Percentiles rank a stretch among this genome's conserved stretches.
Conservation (phyloP, 305 asterid genomes). For the Caryopteris hybrid region DNA sequence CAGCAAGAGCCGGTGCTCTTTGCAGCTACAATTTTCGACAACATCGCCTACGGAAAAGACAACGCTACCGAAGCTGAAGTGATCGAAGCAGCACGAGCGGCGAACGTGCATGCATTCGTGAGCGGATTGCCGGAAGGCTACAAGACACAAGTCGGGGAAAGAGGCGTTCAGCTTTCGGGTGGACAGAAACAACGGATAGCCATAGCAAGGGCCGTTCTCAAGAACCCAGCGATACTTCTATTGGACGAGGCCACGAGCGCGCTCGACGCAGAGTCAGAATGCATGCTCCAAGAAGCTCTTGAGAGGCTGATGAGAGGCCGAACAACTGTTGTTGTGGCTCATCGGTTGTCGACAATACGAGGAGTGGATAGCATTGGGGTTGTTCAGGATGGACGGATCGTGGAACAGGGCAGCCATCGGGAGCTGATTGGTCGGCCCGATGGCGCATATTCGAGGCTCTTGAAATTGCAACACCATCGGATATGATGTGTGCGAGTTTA, state of each 20-base stretch:
- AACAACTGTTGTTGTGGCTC: slow-evolving; percentile 87
- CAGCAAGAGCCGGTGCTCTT: slow-evolving; percentile 95
- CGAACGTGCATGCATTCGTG: slow-evolving; percentile 72
- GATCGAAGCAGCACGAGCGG: slow-evolving; percentile 73
- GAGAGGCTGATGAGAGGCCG: slow-evolving; percentile 87
- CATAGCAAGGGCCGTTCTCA: slow-evolving; percentile 83
- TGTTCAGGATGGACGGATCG: slow-evolving; percentile 82
- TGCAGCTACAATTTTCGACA: slow-evolving; percentile 72
- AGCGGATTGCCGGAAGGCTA: slow-evolving; percentile 85
- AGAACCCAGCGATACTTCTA: slow-evolving; percentile 72
- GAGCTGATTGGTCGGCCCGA: slow-evolving; percentile 68
- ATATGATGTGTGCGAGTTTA: too few species aligned
- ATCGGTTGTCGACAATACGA: slow-evolving; percentile 76
- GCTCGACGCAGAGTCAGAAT: slow-evolving; percentile 86
- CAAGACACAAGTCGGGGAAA: slow-evolving; percentile 74
- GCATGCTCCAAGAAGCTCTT: slow-evolving; percentile 86
- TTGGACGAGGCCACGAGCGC: slow-evolving; percentile 98
- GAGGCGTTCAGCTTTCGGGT: slow-evolving; percentile 93
- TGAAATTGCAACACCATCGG: slow-evolving; percentile 80
- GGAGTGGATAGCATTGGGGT: slow-evolving; percentile 79
- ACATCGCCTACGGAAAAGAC: slow-evolving; percentile 84
- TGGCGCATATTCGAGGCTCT: slow-evolving; percentile 70
- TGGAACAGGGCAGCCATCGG: slow-evolving; percentile 83
- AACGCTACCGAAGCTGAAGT: slow-evolving; percentile 79
- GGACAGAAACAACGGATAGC: slow-evolving; percentile 96